Base-by-base conservation (phyloP, 169 alveolate species). In the Plasmodium coatneyi region DNA sequence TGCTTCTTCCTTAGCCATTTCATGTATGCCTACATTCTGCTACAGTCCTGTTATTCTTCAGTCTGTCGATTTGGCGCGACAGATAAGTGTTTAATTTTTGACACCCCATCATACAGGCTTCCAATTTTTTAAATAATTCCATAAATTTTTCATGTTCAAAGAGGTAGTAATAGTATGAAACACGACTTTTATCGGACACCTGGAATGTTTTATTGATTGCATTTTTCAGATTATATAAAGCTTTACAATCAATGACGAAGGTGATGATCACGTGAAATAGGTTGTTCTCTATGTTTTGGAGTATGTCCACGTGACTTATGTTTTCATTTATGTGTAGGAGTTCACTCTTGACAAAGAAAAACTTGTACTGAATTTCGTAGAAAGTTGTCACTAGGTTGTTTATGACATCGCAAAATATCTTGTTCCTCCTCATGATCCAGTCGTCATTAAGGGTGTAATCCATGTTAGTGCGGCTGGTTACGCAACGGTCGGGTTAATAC, bases 81-180 rank as follows among this genome's bases (percentile, higher is more conserved):
- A 82, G 56, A 25, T 82, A 82, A 19, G 39, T 82, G 41, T 82
- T 82, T 19, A 82, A 16, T n/a, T 82, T 49, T 30, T 82, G 80
- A 82, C 90, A 82, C 25, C 43, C 80, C 25, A 54, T 12, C 80
- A 82, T 82, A 28, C 90, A 82, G 43, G 54, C 54, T 56, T 82
- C 90, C 25, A 82, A 82, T 25, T 82, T 82, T 52, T 54, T 82
- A 25, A 82, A 82, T n/a, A 82, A 56, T 7, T 82, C 80, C 56
- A 82, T 30, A 82, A 82, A 82, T 12, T 82, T 82, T 25, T 82
- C 80, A 82, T 82, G 76, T n/a, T 82, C 90, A 56, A 82, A 82
- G 22, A 52, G 72, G 36, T 82, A 82, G 71, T 82, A 82, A 82
- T 82, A 82, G 43, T 52, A 25, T 3, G 76, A 46, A 6, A 82